Percentiles rank a stretch among this genome's conserved stretches.
These are phyloP conservation scores for Dactylellina leptospora DNA, from an alignment of 2,329 filamentous ascomycete species.

Conservation along the genomic window DNA sequence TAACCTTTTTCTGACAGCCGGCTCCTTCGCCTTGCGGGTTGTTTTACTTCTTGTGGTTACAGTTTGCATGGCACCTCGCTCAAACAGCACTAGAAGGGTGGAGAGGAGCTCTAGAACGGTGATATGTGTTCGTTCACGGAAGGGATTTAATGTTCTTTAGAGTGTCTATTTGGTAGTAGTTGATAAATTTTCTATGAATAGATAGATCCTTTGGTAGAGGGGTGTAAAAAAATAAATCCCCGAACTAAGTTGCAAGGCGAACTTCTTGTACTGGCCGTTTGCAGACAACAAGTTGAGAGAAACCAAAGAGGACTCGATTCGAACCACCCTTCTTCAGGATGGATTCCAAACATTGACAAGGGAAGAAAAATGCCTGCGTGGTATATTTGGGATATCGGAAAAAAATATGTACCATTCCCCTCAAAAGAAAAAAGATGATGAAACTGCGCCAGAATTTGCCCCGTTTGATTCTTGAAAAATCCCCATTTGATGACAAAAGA, in stretches of 20 bases:
- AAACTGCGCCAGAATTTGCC: conserved; percentile 49
- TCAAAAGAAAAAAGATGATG: conserved; percentile 13
- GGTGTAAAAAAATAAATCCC: conserved; percentile 11
- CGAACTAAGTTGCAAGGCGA: conserved; percentile 29
- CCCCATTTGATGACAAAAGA: conserved; percentile 26
- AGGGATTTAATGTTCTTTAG: conserved; percentile 27
- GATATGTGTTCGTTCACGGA: conserved; percentile 47
- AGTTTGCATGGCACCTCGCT: conserved; percentile 16
- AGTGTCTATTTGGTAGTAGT: conserved; percentile 12
- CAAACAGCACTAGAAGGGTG: conserved; percentile 22
- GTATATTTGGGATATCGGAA: conserved; percentile 51
- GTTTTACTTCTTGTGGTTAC: conserved; percentile 46
- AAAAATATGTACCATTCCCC: conserved; percentile 52
- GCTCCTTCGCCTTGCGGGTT: conserved; percentile 51
- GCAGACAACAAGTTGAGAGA: conserved; percentile 36
- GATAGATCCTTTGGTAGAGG: conserved; percentile 36
- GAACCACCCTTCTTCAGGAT: conserved; percentile 20
- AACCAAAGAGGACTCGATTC: conserved; percentile 15
- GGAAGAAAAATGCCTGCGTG: conserved; percentile 23
- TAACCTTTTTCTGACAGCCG: conserved; percentile 53
- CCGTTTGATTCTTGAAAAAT: conserved; percentile 20
- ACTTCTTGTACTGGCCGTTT: conserved; percentile 42
- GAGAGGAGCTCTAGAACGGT: conserved; percentile 40
- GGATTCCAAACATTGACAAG: conserved; percentile 19
- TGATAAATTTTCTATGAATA: conserved; percentile 42